phyloP scores from a whole-genome alignment of 352 stramenopile genomes.

The Phytopythium vexans region DNA sequence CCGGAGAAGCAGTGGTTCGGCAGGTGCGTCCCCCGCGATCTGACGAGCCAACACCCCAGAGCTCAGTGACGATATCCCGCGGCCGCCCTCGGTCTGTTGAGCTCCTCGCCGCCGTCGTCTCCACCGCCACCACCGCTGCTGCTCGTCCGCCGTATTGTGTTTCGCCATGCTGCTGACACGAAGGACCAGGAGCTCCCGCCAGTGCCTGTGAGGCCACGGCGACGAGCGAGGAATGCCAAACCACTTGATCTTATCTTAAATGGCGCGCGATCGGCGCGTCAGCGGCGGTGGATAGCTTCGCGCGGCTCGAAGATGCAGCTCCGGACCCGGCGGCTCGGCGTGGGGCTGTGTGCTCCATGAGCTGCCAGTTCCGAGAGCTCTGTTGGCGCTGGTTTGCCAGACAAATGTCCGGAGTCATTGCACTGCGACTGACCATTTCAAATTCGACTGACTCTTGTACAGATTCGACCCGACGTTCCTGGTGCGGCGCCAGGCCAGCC shows the following conservation, averaged over 20 bases:
- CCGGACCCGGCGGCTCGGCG: too few relatives aligned
- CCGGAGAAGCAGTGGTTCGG: conserved; percentile 89
- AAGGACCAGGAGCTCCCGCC: neutral
- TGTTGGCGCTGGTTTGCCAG: too few relatives aligned
- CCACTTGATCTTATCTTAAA: conserved; percentile 88
- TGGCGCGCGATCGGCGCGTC: neutral
- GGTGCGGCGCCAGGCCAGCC: conserved; percentile 63
- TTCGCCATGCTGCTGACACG: neutral
- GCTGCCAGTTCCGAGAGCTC: too few relatives aligned
- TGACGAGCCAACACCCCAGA: conserved; percentile 28
- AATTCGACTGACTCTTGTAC: neutral
- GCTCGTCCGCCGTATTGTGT: conserved; percentile 20
- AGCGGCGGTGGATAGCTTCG: conserved; percentile 9
- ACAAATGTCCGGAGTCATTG: too few relatives aligned
- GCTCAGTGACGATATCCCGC: too few relatives aligned
- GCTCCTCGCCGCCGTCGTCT: conserved; percentile 14
- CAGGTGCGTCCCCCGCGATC: conserved; percentile 32
- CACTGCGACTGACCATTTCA: too few relatives aligned
- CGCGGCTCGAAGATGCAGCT: neutral
- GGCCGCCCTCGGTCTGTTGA: conserved; percentile 13
- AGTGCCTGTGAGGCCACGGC: neutral
- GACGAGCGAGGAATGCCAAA: conserved; percentile 73
- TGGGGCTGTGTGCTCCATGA: too few relatives aligned
- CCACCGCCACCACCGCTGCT: neutral
- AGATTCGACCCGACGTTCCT: conserved; percentile 86